Evolutionary conservation across 2,329 filamentous ascomycete species (phyloP), one percentile per base, ranked within the genome.

Genomic region (Conoideocrella luteorostrata): DNA sequence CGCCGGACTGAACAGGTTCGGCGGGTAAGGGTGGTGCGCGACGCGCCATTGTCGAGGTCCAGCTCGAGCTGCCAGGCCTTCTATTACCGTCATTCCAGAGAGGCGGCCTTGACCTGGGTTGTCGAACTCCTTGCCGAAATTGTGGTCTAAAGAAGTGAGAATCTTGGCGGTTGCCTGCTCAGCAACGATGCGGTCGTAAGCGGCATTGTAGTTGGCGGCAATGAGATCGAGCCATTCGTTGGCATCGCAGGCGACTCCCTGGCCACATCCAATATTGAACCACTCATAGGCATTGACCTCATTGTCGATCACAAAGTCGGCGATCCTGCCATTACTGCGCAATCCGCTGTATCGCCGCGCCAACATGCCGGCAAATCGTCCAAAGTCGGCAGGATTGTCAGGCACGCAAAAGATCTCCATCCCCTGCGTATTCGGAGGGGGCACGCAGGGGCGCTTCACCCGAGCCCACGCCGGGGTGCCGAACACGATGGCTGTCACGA

Each of bases 261-360:
- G 22, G 29, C 29, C 39, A 15, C 39, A 41, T 18, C 39, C 39
- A 24, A 41, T 41, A 21, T 41, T 35, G 21, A 41, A 35, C n/a
- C 30, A 41, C 13, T 41, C n/a, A 17, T 33, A 24, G 5, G 28
- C 23, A 18, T 35, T 35, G 21, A 41, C 39, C 22, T 41, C 39
- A n/a, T 35, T 41, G 21, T 41, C 17, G 22, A 41, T 23, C 17
- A 35, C 39, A 15, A 41, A 33, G 28, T 41, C 39, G 28, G 39
- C 39, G 21, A 41, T 28, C 13, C 39, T 15, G 28, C 39, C 39
- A 29, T 34, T 18, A 20, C 29, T 29, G 5, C n/a, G 18, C 9
- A 22, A 17, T 18, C 39, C 39, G 28, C 34, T 34, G 30, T 41
- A 41, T 6, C 39, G 29, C 11, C 9, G 29, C 11, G 28, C 39